Evolutionary conservation across 2,329 filamentous ascomycete genomes (phyloP).

Genomic region (Botrytis porri): DNA sequence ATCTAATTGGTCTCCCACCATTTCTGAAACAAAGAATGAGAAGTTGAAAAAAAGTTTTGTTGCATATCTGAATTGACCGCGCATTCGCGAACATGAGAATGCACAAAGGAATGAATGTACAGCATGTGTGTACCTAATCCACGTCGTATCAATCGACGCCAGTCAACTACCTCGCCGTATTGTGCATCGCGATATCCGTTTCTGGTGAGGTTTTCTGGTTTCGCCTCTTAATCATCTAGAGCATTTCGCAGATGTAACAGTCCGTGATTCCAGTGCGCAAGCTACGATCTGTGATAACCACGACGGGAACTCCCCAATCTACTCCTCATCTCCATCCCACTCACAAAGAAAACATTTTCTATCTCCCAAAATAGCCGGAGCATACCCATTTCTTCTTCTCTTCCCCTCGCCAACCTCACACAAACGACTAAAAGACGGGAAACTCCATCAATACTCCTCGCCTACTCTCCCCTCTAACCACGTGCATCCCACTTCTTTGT

Average conservation of each 20-base stretch:
- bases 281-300: not conserved
- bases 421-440: not conserved
- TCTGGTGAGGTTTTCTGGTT: not conserved
- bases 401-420: not conserved
- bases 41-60: not conserved
- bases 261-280: not conserved
- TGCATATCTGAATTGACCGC: conserved; percentile 5
- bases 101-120: not conserved
- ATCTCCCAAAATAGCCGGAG: too few relatives aligned
- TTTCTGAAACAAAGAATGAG: not conserved
- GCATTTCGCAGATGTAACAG: not conserved
- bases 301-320: not conserved
- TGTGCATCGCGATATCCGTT: not conserved
- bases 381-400: not conserved
- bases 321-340: not conserved
- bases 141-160: not conserved
- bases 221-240: not conserved
- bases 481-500: not conserved
- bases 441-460: not conserved
- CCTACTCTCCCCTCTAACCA: not conserved
- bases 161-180: not conserved
- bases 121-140: not conserved
- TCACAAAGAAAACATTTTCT: not conserved
- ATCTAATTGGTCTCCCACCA: not conserved
- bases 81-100: not conserved